phyloP scores from a whole-genome alignment of 1,284 basidiomycete genomes.

The Athelia sp. region DNA sequence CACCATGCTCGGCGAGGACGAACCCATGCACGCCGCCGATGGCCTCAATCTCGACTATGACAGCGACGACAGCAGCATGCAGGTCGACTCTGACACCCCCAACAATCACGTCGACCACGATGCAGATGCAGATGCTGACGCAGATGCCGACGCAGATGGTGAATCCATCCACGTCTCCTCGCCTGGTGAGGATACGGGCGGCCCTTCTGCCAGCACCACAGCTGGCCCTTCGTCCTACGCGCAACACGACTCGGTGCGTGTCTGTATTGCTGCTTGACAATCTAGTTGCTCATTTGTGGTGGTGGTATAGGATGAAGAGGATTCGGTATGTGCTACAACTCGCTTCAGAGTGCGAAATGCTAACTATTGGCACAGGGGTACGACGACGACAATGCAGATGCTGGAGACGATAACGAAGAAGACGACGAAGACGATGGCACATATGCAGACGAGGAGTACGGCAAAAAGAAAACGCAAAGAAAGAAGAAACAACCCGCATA shows the following conservation, averaged over 20 bases:
- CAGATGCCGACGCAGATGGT: slow-evolving; percentile 37
- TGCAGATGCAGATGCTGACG: slow-evolving; percentile 17
- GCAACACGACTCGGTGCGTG: slow-evolving; percentile 21
- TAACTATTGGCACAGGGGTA: slow-evolving; percentile 48
- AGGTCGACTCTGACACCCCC: slow-evolving; percentile 40
- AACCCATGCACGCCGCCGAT: slow-evolving; percentile 8
- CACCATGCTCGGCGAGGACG: slow-evolving; percentile 24
- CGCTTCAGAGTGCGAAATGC: slow-evolving; percentile 14
- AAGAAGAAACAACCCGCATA: slow-evolving; percentile 59
- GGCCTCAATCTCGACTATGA: slow-evolving; percentile 29
- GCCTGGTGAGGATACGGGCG: slow-evolving; percentile 19
- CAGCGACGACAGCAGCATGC: slow-evolving; percentile 37
- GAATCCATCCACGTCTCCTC: slow-evolving; percentile 26
- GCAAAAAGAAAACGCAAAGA: slow-evolving; percentile 58
- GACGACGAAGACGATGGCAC: slow-evolving; percentile 67
- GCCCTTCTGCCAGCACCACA: not conserved
- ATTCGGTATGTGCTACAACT: slow-evolving; percentile 50
- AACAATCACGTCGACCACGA: slow-evolving; percentile 20
- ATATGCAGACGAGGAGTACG: slow-evolving; percentile 73
- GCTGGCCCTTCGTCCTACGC: slow-evolving; percentile 25
- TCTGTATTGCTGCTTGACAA: not conserved
- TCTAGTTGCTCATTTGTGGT: slow-evolving; percentile 8
- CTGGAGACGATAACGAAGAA: slow-evolving; percentile 34
- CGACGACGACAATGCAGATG: slow-evolving; percentile 43
- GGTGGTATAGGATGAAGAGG: slow-evolving; percentile 48